Evolutionary conservation across 192 early-diverging fungal species (phyloP), one percentile per base, ranked within the genome.

Genomic region (Podila horticola): DNA sequence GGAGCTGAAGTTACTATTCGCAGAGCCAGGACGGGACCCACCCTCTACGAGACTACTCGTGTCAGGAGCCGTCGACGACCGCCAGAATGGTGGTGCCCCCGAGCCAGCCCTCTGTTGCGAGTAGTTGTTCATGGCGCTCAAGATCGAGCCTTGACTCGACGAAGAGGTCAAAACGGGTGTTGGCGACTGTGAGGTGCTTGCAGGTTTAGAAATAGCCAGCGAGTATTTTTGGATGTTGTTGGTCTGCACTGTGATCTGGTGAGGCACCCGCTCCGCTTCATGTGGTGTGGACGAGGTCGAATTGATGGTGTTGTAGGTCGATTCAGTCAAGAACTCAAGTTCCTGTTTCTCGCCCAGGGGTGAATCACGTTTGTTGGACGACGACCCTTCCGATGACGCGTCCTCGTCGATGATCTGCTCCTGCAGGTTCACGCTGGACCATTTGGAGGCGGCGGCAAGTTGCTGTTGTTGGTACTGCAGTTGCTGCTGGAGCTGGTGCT

Each of bases 371-470:
- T 63, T 62, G 30, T 51, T 67, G 19, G 75, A 67, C 6, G 38
- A 48, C 7, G 75, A 79, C 30, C 69, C 75, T 22, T 79, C 75
- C 5, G 75, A 79, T 13, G 69, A 79, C 5, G 58, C 69, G 34
- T 81, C 77, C 33, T 81, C 77, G 11, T 81, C 77, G 17, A 81
- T 81, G 33, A 65, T 36, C 11, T 81, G 77, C 2, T 81, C 77
- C 62, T 69, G 77, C 52, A 81, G 31, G 17, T 24, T 72, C 4
- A 60, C 57, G 5, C 51, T 28, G 24, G 64, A 59, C 74, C 74
- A 76, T 24, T 62, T 68, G 8, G 67, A 49, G 52, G 33, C 17
- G 6, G 52, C 52, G 8, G 52, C 52, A 3, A 55, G 62, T 31
- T 63, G 62, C 7, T 36, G 29, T 12, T 63, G 62, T 10, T 63